A percentile compares a stretch with the other conserved stretches of the same genome.
These are phyloP conservation scores for Phytophthora palmivora DNA, from an alignment of 352 stramenopile species.

Conservation along the genomic window DNA sequence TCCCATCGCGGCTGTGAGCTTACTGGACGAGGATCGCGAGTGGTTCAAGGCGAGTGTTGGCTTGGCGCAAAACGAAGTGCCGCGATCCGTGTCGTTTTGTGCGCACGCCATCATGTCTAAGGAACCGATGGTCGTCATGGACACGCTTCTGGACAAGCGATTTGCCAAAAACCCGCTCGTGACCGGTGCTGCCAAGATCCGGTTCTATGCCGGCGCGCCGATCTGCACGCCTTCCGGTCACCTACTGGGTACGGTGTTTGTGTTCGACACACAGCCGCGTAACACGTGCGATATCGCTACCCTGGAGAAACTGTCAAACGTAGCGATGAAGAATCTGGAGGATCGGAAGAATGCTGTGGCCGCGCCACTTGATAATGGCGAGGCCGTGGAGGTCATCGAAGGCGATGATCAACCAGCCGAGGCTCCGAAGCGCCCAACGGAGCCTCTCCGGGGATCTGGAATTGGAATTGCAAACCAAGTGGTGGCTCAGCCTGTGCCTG, in stretches of 20 bases:
- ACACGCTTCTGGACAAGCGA: constrained; percentile 86
- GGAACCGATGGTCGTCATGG: constrained; percentile 90
- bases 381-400: constrained; percentile 46
- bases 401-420: constrained; percentile 30
- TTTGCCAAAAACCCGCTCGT: constrained; percentile 89
- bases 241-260: constrained; percentile 86
- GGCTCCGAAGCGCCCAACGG: constrained; percentile 40
- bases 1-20: constrained; percentile 84
- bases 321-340: constrained; percentile 91
- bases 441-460: constrained; percentile 63
- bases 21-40: constrained; percentile 87
- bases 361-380: constrained; percentile 61
- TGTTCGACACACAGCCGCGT: constrained; percentile 88
- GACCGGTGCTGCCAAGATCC: constrained; percentile 85
- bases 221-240: constrained; percentile 86
- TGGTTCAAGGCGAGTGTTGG: constrained; percentile 91
- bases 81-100: constrained; percentile 88
- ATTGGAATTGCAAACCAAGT: constrained; percentile 86
- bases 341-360: constrained; percentile 89
- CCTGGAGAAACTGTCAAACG: constrained; percentile 88
- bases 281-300: constrained; percentile 88
- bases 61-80: constrained; percentile 86
- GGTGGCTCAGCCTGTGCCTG: constrained; percentile 56
- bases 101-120: constrained; percentile 90
- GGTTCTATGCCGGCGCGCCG: constrained; percentile 85